Evolutionary conservation across 2,329 filamentous ascomycete species (phyloP).

Genomic region (Colletotrichum australisinense): DNA sequence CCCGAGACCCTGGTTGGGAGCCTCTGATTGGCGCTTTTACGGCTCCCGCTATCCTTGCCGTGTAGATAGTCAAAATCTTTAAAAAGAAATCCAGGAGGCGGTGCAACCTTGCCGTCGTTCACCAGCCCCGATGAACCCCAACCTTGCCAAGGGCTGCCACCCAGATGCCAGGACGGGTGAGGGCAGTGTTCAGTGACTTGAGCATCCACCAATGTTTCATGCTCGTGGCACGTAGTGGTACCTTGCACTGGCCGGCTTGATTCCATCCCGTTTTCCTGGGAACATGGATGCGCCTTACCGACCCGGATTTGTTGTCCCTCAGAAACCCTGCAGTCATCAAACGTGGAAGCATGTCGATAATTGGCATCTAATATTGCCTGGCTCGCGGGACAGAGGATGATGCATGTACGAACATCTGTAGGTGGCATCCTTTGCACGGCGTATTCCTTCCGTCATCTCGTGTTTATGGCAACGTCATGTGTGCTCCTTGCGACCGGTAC

Average conservation of each 20-base stretch:
- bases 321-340: constrained; percentile 29
- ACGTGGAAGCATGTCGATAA: constrained; percentile 27
- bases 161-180: constrained; percentile 14
- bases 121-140: constrained; percentile 28
- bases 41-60: constrained; percentile 26
- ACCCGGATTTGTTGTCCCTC: constrained; percentile 17
- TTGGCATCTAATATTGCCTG: constrained; percentile 10
- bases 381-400: background rate
- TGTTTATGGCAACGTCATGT: background rate
- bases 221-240: constrained; percentile 17
- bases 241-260: background rate
- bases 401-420: background rate
- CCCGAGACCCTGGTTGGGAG: constrained; percentile 9
- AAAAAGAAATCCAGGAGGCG: constrained; percentile 37
- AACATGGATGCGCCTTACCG: constrained; percentile 20
- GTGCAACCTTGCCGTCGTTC: constrained; percentile 31
- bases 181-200: constrained; percentile 17
- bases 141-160: constrained; percentile 30
- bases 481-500: background rate
- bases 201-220: constrained; percentile 23
- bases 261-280: constrained; percentile 26
- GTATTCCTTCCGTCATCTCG: background rate
- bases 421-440: background rate
- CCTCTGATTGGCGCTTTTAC: constrained; percentile 35
- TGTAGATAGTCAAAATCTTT: constrained; percentile 36